Base-by-base conservation (phyloP, 805 yeast genomes). In the Zygosaccharomyces lentus region DNA sequence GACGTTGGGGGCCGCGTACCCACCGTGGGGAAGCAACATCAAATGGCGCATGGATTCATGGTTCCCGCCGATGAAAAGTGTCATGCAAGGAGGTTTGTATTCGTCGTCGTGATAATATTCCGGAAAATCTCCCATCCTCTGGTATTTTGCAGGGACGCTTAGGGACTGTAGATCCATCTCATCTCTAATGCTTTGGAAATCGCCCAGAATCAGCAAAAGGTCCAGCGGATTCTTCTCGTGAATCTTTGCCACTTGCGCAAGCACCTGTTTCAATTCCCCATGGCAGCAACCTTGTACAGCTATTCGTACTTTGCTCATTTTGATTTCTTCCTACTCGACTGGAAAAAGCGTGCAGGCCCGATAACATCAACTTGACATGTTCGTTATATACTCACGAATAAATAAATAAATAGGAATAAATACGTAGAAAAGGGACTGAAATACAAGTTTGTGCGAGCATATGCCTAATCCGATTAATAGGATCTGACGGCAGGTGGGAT, bases 401-500 rank as follows among this genome's bases (percentile, higher is more conserved):
- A 41, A 41, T 37, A 25, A 38, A 38, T 35, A 35, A 38, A 27
- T 38, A 27, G 34, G 34, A 38, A 27, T 38, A 38, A 38, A 38
- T 27, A 38, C 29, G 34, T 38, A 38, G 15, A 27, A 38, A 17
- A 23, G 12, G 31, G 25, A 15, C n/a, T 19, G 25, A 38, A 26
- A 38, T 38, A 38, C 34, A 38, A 19, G 41, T 27, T 38, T 23
- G 25, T 35, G 26, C 30, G 19, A 13, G 21, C 12, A 4, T 37
- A 12, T 25, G 32, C 9, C 27, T 13, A 9, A n/a, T 15, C 17
- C 15, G 37, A 13, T 47, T 82, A 91, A 70, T 91, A 91, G 52
- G 88, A 89, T 80, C 99, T 91, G 73, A 85, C 82, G 48, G 95
- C 93, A 49, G 98, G 98, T 56, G 98, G 98, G 53, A 91, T 96